Conservation (phyloP, 768 basidiomycete genomes). For the Collybia nuda region DNA sequence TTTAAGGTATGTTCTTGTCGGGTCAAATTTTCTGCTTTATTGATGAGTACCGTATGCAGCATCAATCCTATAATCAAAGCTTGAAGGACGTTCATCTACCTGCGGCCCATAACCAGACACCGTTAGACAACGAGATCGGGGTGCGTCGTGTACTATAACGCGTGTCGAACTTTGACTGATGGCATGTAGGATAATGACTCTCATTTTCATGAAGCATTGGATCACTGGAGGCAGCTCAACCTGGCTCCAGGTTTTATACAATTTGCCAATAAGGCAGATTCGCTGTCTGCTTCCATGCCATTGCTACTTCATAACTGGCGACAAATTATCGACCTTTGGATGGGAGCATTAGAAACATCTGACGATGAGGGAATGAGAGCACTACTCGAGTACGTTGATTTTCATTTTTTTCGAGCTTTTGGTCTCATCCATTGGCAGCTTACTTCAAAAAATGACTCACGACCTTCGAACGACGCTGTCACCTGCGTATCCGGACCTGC, state of each 20-base stretch:
- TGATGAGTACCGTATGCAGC: conserved; percentile 33
- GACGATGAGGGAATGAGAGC: conserved; percentile 74
- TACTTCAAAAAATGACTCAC: conserved; percentile 76
- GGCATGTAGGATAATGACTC: conserved; percentile 66
- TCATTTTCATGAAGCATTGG: conserved; percentile 72
- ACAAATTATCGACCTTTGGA: conserved; percentile 67
- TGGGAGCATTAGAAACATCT: conserved; percentile 49
- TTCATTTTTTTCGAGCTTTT: background rate
- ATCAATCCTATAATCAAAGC: conserved; percentile 69
- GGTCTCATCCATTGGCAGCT: conserved; percentile 35
- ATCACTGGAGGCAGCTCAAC: conserved; percentile 80
- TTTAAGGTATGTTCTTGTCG: background rate
- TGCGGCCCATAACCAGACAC: conserved; percentile 54
- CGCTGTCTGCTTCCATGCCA: conserved; percentile 73
- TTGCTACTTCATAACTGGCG: conserved; percentile 79
- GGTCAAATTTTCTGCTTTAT: no score
- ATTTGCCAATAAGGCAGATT: conserved; percentile 62
- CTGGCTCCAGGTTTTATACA: conserved; percentile 72
- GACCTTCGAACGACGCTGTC: conserved; percentile 79
- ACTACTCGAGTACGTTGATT: conserved; percentile 67
- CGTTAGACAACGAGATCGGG: conserved; percentile 60
- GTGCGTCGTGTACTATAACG: conserved; percentile 31
- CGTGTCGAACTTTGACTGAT: background rate
- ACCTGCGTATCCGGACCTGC: conserved; percentile 57
- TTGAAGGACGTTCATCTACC: conserved; percentile 74